Evolutionary conservation across 805 yeast species (phyloP).

Genomic region (Lipomyces sp.): DNA sequence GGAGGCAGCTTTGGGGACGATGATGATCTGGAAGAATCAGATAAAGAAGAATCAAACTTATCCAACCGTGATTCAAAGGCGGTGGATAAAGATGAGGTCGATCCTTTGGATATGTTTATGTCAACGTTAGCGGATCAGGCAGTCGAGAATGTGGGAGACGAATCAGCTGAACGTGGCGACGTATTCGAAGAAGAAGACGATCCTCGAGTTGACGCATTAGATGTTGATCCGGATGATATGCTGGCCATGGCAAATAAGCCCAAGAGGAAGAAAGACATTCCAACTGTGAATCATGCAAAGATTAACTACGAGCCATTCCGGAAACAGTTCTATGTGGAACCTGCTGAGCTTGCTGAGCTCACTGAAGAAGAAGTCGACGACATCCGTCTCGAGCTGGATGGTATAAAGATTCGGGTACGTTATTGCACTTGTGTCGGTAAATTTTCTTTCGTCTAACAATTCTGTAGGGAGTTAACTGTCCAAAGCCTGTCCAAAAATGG

Average conservation of each 20-base stretch:
- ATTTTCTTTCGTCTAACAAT: not conserved
- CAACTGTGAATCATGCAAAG: slow-evolving; percentile 53
- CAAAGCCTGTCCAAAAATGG: slow-evolving; percentile 77
- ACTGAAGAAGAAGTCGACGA: slow-evolving; percentile 61
- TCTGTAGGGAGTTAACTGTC: slow-evolving; percentile 56
- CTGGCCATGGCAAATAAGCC: slow-evolving; percentile 43
- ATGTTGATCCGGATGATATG: slow-evolving; percentile 43
- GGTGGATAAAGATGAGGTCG: slow-evolving; percentile 46
- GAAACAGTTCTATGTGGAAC: slow-evolving; percentile 66
- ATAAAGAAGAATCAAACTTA: slow-evolving; percentile 32
- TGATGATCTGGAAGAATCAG: slow-evolving; percentile 39
- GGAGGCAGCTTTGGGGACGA: slow-evolving; percentile 43
- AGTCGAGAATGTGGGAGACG: slow-evolving; percentile 10
- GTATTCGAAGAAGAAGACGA: slow-evolving; percentile 35
- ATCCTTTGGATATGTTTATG: slow-evolving; percentile 57
- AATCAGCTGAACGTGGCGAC: slow-evolving; percentile 19
- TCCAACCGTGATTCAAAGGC: slow-evolving; percentile 5
- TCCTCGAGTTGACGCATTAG: slow-evolving; percentile 43
- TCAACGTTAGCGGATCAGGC: slow-evolving; percentile 35
- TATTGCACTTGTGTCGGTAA: not conserved
- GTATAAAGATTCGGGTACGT: slow-evolving; percentile 59
- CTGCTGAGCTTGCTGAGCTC: slow-evolving; percentile 56
- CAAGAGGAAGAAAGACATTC: slow-evolving; percentile 57
- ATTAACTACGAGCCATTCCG: slow-evolving; percentile 59
- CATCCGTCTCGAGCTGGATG: slow-evolving; percentile 60